Evolutionary conservation across 495 filamentous ascomycete genomes (phyloP), one percentile per base, ranked within the genome.

Genomic region (Hypoxylon cercidicola): DNA sequence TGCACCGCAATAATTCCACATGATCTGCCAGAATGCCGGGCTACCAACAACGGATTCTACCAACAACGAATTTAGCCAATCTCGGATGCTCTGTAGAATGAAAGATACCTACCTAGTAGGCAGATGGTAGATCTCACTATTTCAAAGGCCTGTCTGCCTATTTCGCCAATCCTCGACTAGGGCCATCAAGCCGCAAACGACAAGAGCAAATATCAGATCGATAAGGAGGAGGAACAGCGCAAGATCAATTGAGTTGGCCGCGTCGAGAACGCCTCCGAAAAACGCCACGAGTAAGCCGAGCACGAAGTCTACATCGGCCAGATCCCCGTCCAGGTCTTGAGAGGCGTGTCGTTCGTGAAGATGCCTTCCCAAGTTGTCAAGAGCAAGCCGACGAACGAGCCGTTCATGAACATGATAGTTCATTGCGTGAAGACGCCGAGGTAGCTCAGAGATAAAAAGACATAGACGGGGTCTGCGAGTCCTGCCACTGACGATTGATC

Each of bases 1-100:
- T 2, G 53, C 61, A 11, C 62, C 62, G 49, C 46, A 65, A 23
- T 47, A 65, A 43, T 44, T 51, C 55, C 62, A 60, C 49, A 59
- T 35, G 1, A 65, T 43, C 32, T 54, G 49, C 62, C 62, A 65
- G 32, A 65, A 50, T 25, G 43, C 62, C 18, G 62, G 49, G 18
- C 62, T 65, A 2, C 4, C 12, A 20, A 19, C 6, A 1, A 18
- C 7, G 1, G 30, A n/a, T n/a, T n/a, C n/a, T n/a, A n/a, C n/a
- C n/a, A n/a, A n/a, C n/a, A n/a, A n/a, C n/a, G n/a, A n/a, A n/a
- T 49, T 41, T 11, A 4, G 30, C 57, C 6, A 62, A 25, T 21
- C 6, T 30, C 11, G 10, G 25, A 11, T 3, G 19, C 6, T 2
- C 2, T 13, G 1, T 8, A 44, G 16, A 16, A 1, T 15, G 4